These are phyloP conservation scores for Podospora bellae-mahoneyi DNA, from an alignment of 495 filamentous ascomycete species.

Conservation along the genomic window DNA sequence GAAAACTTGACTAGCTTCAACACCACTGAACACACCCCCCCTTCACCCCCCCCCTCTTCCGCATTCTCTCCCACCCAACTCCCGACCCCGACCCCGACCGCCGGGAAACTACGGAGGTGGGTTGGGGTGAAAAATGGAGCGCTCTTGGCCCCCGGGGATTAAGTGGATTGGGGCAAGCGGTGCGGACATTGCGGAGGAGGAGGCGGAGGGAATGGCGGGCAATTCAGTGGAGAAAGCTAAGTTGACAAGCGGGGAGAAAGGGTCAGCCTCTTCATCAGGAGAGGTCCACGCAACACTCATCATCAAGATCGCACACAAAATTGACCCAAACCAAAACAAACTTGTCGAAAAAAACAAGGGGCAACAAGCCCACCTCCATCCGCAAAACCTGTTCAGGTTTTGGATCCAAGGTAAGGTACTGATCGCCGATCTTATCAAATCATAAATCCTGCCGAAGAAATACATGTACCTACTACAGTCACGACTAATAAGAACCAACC, in stretches of 20 bases:
- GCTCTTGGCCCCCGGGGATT: neutral
- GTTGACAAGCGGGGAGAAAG: neutral
- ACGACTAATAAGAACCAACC: neutral
- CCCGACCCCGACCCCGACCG: constrained; percentile 9
- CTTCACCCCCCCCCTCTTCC: neutral
- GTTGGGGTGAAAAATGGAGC: neutral
- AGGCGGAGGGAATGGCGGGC: neutral
- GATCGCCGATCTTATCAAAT: neutral
- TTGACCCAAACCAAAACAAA: neutral
- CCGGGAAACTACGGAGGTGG: constrained; percentile 5
- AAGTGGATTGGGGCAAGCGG: neutral
- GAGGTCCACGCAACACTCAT: neutral
- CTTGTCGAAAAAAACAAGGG: no score
- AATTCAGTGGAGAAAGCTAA: no score
- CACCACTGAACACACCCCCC: neutral
- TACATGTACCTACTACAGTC: no score
- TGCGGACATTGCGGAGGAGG: neutral
- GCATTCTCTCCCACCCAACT: neutral
- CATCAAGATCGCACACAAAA: neutral
- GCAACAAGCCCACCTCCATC: neutral
- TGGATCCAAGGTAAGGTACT: neutral
- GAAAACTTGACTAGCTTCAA: neutral
- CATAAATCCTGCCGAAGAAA: no score
- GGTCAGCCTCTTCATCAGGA: neutral
- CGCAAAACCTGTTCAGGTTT: neutral